A percentile compares a stretch with the other conserved stretches of the same genome.
These are phyloP conservation scores for Psilocybe cyanescens DNA, from an alignment of 768 basidiomycete species.

Conservation along the genomic window DNA sequence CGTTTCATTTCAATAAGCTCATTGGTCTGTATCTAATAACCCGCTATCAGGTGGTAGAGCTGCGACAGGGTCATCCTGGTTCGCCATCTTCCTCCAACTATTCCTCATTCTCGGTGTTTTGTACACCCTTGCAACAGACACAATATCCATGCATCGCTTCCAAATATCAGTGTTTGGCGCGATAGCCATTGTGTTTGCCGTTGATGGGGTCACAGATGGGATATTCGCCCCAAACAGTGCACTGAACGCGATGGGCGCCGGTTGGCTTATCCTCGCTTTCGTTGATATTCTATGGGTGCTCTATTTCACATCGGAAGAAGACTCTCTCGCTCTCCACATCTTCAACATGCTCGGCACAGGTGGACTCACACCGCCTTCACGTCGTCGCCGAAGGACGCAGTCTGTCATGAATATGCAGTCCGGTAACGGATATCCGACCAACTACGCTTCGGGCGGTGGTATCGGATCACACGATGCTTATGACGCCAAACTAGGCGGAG, in stretches of 20 bases:
- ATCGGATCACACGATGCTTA: slow-evolving; percentile 73
- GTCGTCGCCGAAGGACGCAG: slow-evolving; percentile 70
- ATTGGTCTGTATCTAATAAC: slow-evolving; percentile 1
- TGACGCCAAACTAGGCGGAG: slow-evolving; percentile 62
- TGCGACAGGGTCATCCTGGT: slow-evolving; percentile 74
- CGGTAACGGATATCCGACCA: slow-evolving; percentile 66
- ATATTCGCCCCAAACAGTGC: slow-evolving; percentile 60
- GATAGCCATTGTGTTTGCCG: slow-evolving; percentile 86
- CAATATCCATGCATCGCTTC: slow-evolving; percentile 89
- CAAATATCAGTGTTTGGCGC: slow-evolving; percentile 91
- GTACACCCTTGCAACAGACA: slow-evolving; percentile 83
- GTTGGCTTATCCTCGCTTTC: slow-evolving; percentile 91
- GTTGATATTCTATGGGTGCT: slow-evolving; percentile 96
- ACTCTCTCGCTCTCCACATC: slow-evolving; percentile 80
- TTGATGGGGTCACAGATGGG: slow-evolving; percentile 69
- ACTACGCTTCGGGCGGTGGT: slow-evolving; percentile 68
- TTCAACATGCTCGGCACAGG: slow-evolving; percentile 91
- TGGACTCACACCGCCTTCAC: slow-evolving; percentile 80
- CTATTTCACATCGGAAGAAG: slow-evolving; percentile 97
- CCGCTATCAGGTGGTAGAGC: slow-evolving; percentile 40
- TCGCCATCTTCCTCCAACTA: slow-evolving; percentile 79
- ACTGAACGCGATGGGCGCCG: slow-evolving; percentile 85
- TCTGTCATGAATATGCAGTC: slow-evolving; percentile 62
- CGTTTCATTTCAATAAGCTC: slow-evolving; percentile 15
- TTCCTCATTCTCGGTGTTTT: slow-evolving; percentile 74